Base-by-base conservation (phyloP, 164 flowering plant species). In the Vitis cinerea region DNA sequence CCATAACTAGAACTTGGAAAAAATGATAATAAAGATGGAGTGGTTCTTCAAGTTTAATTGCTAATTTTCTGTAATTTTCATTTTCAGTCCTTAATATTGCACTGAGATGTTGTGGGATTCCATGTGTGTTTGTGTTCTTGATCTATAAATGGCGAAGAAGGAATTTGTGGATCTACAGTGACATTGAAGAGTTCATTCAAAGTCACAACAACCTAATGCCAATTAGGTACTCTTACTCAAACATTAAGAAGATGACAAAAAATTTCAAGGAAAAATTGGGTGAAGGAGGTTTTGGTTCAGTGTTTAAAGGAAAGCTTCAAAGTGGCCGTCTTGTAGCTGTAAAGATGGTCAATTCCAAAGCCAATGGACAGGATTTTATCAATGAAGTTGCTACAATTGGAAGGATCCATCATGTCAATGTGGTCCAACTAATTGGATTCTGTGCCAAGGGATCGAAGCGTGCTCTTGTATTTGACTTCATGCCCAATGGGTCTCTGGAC, bases 401-500 rank as follows among this genome's bases (percentile, higher is more conserved):
- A 4, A 31, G 44, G 44, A 31, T 31, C 7, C 44, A 31, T 31
- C 44, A 31, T 31, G 44, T 31, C 7, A 4, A 31, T 31, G 44
- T 31, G 44, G 44, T 31, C 6, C 44, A 31, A 31, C 8, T 31
- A 6, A 31, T 31, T 31, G 44, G 44, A 31, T 31, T 31, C 1
- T 31, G 44, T 31, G 44, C 44, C 5, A 6, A 31, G 44, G 44
- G 44, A 31, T 31, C 44, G 7, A 31, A 31, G 44, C 44, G 44
- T 31, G 44, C 44, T 31, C 44, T 31, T 51, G 58, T 65, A 9
- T 65, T 17, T 13, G 68, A 65, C 14, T 65, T 23, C 47, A 65
- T 65, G 68, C 68, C 68, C 17, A 65, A 65, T 27, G 58, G 68
- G 44, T 65, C 68, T 10, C 48, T 65, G 11, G 68, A 65, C 4